Conservation (phyloP, 208 protist species). For the Borovskyia barvae region DNA sequence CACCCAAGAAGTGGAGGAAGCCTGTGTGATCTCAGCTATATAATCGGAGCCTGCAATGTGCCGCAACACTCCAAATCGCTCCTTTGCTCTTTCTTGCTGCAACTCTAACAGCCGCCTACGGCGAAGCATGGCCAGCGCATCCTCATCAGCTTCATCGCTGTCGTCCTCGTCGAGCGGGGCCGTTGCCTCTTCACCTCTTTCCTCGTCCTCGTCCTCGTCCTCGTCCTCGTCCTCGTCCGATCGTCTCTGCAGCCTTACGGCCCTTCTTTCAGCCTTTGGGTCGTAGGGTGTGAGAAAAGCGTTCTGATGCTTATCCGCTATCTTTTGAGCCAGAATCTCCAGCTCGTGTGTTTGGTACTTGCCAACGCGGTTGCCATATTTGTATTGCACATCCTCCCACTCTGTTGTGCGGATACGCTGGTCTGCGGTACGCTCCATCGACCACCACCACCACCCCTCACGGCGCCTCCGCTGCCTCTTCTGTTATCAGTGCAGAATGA, state of each 20-base stretch:
- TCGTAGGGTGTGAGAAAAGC: conserved; percentile 71
- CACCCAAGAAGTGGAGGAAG: conserved; percentile 65
- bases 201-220: conserved; percentile 5
- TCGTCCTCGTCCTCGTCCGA: conserved; percentile 35
- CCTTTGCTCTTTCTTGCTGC: conserved; percentile 33
- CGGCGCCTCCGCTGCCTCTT: too few species aligned
- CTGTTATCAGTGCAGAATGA: too few species aligned
- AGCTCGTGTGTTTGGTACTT: conserved; percentile 84
- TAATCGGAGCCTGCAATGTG: conserved; percentile 66
- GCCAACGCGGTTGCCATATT: conserved; percentile 83
- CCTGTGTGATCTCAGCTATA: conserved; percentile 81
- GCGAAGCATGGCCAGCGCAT: conserved; percentile 63
- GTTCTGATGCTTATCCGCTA: conserved; percentile 73
- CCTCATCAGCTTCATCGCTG: too few species aligned
- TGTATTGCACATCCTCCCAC: conserved; percentile 93
- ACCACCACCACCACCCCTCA: too few species aligned
- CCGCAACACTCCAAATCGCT: conserved; percentile 75
- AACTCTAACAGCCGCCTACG: conserved; percentile 58
- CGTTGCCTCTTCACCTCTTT: background rate
- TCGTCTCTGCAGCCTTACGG: conserved; percentile 66
- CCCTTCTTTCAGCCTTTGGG: conserved; percentile 57
- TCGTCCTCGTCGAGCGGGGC: conserved; percentile 47
- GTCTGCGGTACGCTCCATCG: conserved; percentile 84
- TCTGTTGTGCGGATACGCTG: conserved; percentile 84
- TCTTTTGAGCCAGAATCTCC: conserved; percentile 77